Evolutionary conservation across 257 asterid genomes (phyloP).

Genomic region (Nicotiana noctiflora): DNA sequence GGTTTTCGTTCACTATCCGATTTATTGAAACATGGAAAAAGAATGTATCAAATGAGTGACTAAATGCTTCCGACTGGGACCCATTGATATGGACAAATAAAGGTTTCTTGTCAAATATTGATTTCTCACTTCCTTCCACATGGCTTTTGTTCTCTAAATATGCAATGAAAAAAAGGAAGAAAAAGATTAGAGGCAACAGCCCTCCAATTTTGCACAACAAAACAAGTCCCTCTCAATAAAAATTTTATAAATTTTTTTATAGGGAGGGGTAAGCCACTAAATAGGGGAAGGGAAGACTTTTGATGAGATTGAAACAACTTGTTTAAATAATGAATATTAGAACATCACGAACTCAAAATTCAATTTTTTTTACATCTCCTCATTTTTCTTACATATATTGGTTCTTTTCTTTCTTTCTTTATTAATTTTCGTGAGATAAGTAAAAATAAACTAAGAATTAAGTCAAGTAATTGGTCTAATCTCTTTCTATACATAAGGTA

Average conservation of each 20-base stretch:
- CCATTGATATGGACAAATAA: neutral
- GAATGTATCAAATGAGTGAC: neutral
- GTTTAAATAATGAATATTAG: too few species aligned
- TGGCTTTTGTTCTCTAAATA: neutral
- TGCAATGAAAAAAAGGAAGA: neutral
- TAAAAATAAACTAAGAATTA: neutral
- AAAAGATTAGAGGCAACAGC: neutral
- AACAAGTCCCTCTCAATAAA: too few species aligned
- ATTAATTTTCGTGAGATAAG: neutral
- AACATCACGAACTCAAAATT: neutral
- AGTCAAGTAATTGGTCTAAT: neutral
- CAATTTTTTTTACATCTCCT: neutral
- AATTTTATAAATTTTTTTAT: too few species aligned
- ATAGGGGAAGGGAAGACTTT: neutral
- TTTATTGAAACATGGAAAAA: neutral
- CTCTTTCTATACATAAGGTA: too few species aligned
- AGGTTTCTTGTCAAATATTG: neutral
- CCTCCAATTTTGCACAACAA: neutral
- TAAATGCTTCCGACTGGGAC: neutral
- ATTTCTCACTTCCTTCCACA: neutral
- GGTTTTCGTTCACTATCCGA: neutral
- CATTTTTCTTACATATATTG: neutral
- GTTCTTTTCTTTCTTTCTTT: neutral
- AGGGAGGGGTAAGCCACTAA: neutral
- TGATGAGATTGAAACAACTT: neutral